Conservation (phyloP, 2,329 filamentous ascomycete genomes). For the Arachnomyces sp. region DNA sequence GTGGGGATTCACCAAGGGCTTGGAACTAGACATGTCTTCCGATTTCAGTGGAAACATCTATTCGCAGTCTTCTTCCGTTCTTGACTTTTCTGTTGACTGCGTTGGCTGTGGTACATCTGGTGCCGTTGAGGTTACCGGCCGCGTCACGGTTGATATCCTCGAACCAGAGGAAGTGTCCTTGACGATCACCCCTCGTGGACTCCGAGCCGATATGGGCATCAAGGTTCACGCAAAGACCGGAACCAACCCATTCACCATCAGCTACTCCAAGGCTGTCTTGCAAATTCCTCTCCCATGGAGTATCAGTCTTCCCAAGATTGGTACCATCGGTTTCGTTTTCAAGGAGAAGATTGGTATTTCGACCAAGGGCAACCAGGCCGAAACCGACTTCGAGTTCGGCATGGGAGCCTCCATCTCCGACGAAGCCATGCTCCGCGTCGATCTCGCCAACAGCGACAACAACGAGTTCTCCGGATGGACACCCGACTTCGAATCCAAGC, state of each 20-base stretch:
- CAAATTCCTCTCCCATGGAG: neutral
- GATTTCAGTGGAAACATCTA: constrained; percentile 2
- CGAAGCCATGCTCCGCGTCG: neutral
- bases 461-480: constrained; percentile 2
- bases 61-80: neutral
- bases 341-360: constrained; percentile 2
- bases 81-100: neutral
- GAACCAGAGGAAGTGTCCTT: constrained; percentile 4
- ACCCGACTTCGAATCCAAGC: constrained; percentile 1
- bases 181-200: neutral
- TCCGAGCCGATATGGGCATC: constrained; percentile 5
- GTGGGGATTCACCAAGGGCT: neutral
- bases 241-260: neutral
- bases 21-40: neutral
- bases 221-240: neutral
- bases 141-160: neutral
- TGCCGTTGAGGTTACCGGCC: neutral
- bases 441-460: neutral
- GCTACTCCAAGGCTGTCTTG: neutral
- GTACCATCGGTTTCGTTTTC: constrained; percentile 2
- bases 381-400: neutral
- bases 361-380: neutral
- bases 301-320: neutral
- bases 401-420: neutral
- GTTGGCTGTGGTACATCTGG: constrained; percentile 1